A percentile compares a stretch with the other conserved stretches of the same genome.
Conservation (phyloP, 306 rosid species). For the Rosa persica region DNA sequence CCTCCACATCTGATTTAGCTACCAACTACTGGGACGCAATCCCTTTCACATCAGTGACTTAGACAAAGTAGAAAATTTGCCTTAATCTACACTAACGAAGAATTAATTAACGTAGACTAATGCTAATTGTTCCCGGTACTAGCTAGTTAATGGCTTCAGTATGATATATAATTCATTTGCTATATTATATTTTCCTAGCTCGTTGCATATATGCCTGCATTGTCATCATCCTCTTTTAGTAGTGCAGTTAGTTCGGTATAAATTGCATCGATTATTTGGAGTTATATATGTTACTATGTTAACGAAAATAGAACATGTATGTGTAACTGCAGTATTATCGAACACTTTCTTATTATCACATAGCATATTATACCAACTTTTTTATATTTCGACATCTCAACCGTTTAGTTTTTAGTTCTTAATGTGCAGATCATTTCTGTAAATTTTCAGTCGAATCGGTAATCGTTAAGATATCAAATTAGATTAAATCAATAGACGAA, state of each 20-base stretch:
- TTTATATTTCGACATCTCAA: no score
- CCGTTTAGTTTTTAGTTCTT: no score
- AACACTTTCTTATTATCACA: no score
- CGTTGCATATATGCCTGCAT: background rate
- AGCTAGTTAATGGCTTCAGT: background rate
- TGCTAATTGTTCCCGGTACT: background rate
- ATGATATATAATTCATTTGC: background rate
- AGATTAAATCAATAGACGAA: no score
- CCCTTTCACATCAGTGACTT: background rate
- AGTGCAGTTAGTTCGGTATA: conserved; percentile 11
- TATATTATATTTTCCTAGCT: background rate
- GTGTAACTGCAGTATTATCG: no score
- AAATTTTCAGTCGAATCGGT: no score
- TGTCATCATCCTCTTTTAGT: conserved; percentile 4
- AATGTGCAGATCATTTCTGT: no score
- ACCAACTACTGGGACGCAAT: background rate
- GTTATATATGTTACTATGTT: no score
- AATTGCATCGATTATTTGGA: no score
- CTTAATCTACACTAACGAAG: background rate
- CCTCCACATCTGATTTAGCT: conserved; percentile 40
- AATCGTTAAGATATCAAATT: no score
- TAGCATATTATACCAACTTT: no score
- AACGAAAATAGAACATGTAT: no score
- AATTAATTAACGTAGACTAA: background rate
- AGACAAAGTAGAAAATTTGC: background rate